Evolutionary conservation across 345 rosid genomes (phyloP), one percentile per base, ranked within the genome.

Genomic region (Corchorus capsularis): DNA sequence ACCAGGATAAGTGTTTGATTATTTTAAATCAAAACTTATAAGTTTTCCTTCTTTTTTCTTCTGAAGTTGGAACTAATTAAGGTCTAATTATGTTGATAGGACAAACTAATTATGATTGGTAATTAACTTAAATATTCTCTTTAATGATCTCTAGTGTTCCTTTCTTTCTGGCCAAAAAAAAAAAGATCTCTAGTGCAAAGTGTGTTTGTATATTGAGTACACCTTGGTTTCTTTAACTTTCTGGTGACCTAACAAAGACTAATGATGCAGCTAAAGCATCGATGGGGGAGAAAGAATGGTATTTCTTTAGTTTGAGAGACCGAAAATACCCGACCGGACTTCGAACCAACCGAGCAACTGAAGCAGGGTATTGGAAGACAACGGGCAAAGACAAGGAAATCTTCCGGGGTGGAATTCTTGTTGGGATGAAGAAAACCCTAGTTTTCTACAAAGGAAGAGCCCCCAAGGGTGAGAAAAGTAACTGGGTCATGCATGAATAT

Each of bases 401-500:
- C 65, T 87, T 79, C 67, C 78, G 93, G 6, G 87, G 76, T 3
- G 92, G 90, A 59, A 80, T 83, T 2, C 80, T 94, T 54, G 90
- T 94, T 15, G 99, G 98, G 68, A 94, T 94, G 99, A 94, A 94
- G 89, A 94, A 94, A 87, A 94, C 98, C 86, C 90, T 94, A 68
- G 99, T 94, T 8, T 93, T 94, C 82, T 94, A 94, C 85, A 87
- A 78, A 79, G 97, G 99, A 52, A 89, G 98, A 80, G 98, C 97
- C 67, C 98, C 98, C 10, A 87, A 87, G 82, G 99, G 98, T 60
- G 97, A 88, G 82, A 96, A 96, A 82, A 93, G 93, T 86, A 93
- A 93, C 77, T 96, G 99, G 99, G 98, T 96, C 79, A 96, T 93
- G 99, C 99, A 96, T 78, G 99, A 96, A 69, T 96, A 96, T 70